Evolutionary conservation across 768 basidiomycete genomes (phyloP).

Genomic region (Sutorius australiensis): DNA sequence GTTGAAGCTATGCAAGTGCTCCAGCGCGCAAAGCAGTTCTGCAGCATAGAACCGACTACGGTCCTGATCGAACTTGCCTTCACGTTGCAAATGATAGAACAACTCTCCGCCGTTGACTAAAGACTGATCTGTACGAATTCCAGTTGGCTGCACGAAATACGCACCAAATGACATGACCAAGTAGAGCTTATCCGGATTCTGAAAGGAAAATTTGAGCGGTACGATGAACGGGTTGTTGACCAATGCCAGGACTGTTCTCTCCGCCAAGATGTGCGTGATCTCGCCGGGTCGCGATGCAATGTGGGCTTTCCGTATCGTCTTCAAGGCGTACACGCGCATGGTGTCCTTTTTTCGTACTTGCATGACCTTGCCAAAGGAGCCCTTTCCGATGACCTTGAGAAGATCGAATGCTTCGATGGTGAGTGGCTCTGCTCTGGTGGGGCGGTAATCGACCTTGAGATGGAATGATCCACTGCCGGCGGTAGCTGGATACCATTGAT

Average conservation of each 20-base stretch:
- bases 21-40: conserved; percentile 91
- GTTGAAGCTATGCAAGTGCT: conserved; percentile 96
- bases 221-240: conserved; percentile 99
- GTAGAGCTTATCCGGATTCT: conserved; percentile 95
- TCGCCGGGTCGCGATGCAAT: conserved; percentile 95
- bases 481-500: conserved; percentile 86
- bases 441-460: conserved; percentile 92
- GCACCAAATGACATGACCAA: conserved; percentile 93
- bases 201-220: conserved; percentile 98
- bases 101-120: conserved; percentile 95
- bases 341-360: conserved; percentile 99
- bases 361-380: conserved; percentile 98
- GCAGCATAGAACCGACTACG: conserved; percentile 96
- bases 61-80: conserved; percentile 92
- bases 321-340: conserved; percentile 93
- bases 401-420: conserved; percentile 98
- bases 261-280: conserved; percentile 96
- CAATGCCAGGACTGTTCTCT: conserved; percentile 92
- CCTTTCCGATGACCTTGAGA: conserved; percentile 97
- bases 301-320: conserved; percentile 97
- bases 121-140: neutral
- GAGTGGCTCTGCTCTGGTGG: conserved; percentile 74
- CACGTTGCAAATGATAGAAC: conserved; percentile 95
- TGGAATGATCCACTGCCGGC: conserved; percentile 90
- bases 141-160: conserved; percentile 20